These are phyloP conservation scores for Trichomonas vaginalis DNA, from an alignment of 208 protist genomes.

Conservation along the genomic window DNA sequence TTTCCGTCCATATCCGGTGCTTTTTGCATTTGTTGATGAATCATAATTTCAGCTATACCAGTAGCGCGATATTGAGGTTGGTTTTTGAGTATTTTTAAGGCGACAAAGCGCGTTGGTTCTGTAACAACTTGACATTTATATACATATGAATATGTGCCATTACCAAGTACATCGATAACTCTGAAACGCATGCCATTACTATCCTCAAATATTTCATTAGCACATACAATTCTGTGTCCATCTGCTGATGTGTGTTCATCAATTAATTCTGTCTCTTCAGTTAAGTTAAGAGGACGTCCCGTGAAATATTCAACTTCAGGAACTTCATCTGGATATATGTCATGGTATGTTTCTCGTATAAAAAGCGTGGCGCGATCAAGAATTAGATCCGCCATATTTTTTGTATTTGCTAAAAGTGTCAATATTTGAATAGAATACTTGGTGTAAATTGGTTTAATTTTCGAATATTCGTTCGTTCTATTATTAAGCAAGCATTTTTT, in stretches of 20 bases:
- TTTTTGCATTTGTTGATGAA: neutral
- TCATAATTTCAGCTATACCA: neutral
- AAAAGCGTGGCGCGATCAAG: neutral
- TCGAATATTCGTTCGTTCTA: no score
- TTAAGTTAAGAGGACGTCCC: neutral
- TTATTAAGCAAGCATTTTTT: no score
- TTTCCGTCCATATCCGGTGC: neutral
- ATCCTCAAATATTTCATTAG: constrained; percentile 7
- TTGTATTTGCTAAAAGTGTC: no score
- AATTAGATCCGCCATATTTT: neutral
- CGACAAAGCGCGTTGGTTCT: neutral
- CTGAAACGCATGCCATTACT: neutral
- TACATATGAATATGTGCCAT: neutral
- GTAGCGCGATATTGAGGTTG: neutral
- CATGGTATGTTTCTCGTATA: neutral
- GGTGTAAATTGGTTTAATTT: no score
- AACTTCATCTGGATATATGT: neutral
- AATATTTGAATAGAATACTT: no score
- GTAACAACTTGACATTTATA: neutral
- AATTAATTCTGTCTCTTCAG: neutral
- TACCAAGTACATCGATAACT: neutral
- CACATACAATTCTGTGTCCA: neutral
- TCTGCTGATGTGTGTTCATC: neutral
- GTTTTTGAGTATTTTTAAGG: neutral
- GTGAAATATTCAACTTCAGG: neutral